A percentile compares a stretch with the other conserved stretches of the same genome.
phyloP scores from a whole-genome alignment of 2,329 filamentous ascomycete species.

The Colletotrichum abscissum region DNA sequence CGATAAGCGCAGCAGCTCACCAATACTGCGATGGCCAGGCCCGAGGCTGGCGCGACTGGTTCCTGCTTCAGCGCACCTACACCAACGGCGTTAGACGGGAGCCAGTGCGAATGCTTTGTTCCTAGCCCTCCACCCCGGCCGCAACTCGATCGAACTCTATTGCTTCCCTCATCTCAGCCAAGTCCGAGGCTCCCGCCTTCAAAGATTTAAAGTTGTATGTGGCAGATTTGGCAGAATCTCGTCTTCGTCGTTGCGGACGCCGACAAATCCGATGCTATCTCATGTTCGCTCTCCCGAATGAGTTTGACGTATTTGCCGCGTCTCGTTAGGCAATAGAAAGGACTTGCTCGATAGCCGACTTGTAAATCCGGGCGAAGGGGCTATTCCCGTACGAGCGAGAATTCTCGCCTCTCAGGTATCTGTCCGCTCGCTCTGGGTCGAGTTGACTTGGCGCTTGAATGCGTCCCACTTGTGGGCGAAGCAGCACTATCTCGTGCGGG shows the following conservation, averaged over 20 bases:
- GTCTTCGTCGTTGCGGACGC: neutral
- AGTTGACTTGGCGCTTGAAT: neutral
- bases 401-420: neutral
- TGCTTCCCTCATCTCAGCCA: conserved; percentile 1
- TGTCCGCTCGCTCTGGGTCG: neutral
- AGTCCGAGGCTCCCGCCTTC: conserved; percentile 29
- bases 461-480: conserved; percentile 14
- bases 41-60: neutral
- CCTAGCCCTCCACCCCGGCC: neutral
- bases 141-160: conserved; percentile 19
- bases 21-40: neutral
- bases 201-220: conserved; percentile 7
- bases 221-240: neutral
- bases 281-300: neutral
- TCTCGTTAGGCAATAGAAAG: neutral
- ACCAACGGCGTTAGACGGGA: neutral
- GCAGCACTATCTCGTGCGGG: conserved; percentile 22
- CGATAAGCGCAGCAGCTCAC: conserved; percentile 4
- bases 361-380: neutral
- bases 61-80: conserved; percentile 3
- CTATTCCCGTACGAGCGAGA: neutral
- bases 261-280: neutral
- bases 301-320: neutral
- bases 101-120: conserved; percentile 7
- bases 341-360: neutral